Percentiles rank a stretch among this genome's conserved stretches.
Evolutionary conservation across 2,329 filamentous ascomycete species (phyloP).

Genomic region (Aaosphaeria arxii): DNA sequence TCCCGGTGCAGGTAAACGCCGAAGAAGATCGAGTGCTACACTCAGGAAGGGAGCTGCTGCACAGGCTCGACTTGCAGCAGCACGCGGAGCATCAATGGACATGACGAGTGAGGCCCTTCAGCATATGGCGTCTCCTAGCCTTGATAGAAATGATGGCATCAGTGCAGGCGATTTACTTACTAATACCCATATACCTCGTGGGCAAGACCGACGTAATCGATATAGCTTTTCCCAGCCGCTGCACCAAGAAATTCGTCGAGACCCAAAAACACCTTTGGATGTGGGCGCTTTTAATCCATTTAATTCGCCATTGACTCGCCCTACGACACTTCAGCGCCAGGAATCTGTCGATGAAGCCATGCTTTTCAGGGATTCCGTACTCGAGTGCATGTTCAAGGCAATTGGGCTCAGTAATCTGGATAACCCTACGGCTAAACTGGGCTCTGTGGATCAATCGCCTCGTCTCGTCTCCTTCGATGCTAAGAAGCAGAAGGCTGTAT

Average conservation of each 20-base stretch:
- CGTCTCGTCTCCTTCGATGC: conserved; percentile 81
- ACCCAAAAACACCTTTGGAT: conserved; percentile 44
- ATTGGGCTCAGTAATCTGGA: conserved; percentile 75
- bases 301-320: conserved; percentile 24
- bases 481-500: conserved; percentile 72
- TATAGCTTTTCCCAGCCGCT: conserved; percentile 50
- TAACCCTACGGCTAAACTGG: conserved; percentile 61
- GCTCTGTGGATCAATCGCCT: conserved; percentile 82
- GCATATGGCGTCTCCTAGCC: conserved; percentile 23
- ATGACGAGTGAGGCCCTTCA: conserved; percentile 14
- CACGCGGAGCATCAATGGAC: conserved; percentile 38
- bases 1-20: conserved; percentile 60
- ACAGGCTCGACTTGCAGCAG: conserved; percentile 59
- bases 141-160: conserved; percentile 27
- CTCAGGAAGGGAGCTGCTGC: conserved; percentile 77
- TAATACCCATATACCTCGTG: conserved; percentile 69
- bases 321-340: conserved; percentile 60
- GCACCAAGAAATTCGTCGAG: conserved; percentile 39
- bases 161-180: conserved; percentile 70
- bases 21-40: conserved; percentile 65
- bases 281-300: conserved; percentile 43
- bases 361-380: conserved; percentile 81
- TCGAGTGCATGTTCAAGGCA: conserved; percentile 94
- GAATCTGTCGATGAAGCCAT: conserved; percentile 86
- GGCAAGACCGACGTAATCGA: conserved; percentile 49